Evolutionary conservation across 2,329 filamentous ascomycete species (phyloP).

Genomic region (Trichoderma cornu-damae): DNA sequence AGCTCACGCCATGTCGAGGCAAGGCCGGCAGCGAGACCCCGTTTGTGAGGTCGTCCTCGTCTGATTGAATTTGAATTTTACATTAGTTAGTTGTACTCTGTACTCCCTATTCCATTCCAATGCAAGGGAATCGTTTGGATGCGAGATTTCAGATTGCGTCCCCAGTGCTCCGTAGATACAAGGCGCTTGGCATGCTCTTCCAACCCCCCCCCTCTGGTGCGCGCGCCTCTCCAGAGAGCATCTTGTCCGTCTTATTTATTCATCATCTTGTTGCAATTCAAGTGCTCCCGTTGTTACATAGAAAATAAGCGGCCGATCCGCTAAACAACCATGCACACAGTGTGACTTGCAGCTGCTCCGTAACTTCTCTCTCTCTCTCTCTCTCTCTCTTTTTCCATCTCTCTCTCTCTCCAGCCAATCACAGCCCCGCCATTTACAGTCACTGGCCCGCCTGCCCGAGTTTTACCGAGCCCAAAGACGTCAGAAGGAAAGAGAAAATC

Average conservation of each 20-base stretch:
- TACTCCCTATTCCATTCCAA: too few relatives aligned
- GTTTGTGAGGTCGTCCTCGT: conserved; percentile 10
- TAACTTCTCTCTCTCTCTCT: background rate
- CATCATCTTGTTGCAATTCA: too few relatives aligned
- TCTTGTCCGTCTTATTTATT: too few relatives aligned
- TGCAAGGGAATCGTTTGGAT: too few relatives aligned
- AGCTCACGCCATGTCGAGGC: conserved; percentile 6
- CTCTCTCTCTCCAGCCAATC: conserved; percentile 26
- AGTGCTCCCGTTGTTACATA: background rate
- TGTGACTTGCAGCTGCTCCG: conserved; percentile 13
- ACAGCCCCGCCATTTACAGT: conserved; percentile 33
- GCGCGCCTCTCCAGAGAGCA: too few relatives aligned
- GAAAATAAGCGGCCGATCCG: background rate
- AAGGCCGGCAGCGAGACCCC: conserved; percentile 2
- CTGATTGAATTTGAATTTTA: too few relatives aligned
- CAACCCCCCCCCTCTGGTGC: too few relatives aligned
- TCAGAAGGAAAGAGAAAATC: too few relatives aligned
- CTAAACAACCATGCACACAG: background rate
- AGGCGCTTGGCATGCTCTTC: background rate
- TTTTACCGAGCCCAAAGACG: conserved; percentile 19
- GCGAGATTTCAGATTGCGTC: too few relatives aligned
- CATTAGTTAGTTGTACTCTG: too few relatives aligned
- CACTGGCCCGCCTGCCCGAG: conserved; percentile 2
- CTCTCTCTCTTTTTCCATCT: conserved; percentile 11
- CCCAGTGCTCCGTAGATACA: background rate